These are phyloP conservation scores for Penicillium psychrofluorescens DNA, from an alignment of 495 filamentous ascomycete species.

Conservation along the genomic window DNA sequence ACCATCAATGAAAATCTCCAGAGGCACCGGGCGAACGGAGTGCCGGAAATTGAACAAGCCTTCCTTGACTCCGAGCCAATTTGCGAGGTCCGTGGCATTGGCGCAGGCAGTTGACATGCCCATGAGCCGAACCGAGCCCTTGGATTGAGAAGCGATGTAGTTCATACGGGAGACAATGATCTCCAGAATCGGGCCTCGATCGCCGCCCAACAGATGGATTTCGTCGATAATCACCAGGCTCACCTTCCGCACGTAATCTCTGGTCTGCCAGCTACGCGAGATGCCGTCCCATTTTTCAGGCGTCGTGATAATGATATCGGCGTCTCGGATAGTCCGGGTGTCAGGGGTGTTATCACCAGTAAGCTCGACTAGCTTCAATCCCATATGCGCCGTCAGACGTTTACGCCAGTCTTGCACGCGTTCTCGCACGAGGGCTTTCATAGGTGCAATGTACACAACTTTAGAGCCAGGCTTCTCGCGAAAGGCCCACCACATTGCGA, in stretches of 20 bases:
- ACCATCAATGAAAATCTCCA: slow-evolving; percentile 95
- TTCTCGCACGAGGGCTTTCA: slow-evolving; percentile 97
- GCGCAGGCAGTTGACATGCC: slow-evolving; percentile 99
- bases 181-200: slow-evolving; percentile 93
- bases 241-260: slow-evolving; percentile 91
- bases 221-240: slow-evolving; percentile 98
- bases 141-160: slow-evolving; percentile 88
- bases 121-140: slow-evolving; percentile 79
- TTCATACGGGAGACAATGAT: slow-evolving; percentile 99
- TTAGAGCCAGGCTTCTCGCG: slow-evolving; percentile 92
- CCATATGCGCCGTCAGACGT: slow-evolving; percentile 76
- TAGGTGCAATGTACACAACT: slow-evolving; percentile 97
- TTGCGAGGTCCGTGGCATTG: slow-evolving; percentile 87
- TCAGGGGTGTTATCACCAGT: slow-evolving; percentile 98
- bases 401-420: slow-evolving; percentile 91
- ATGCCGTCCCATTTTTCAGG: slow-evolving; percentile 99
- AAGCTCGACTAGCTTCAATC: slow-evolving; percentile 87
- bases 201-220: slow-evolving; percentile 92
- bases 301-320: slow-evolving; percentile 97
- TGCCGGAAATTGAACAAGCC: slow-evolving; percentile 97
- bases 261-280: slow-evolving; percentile 93
- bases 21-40: slow-evolving; percentile 91
- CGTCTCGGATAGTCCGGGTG: slow-evolving; percentile 85
- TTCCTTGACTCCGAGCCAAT: slow-evolving; percentile 97
- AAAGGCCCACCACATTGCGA: slow-evolving; percentile 99